Evolutionary conservation across 140 eudicot species (phyloP), one percentile per base, ranked within the genome.

Genomic region (Bidens hawaiensis): DNA sequence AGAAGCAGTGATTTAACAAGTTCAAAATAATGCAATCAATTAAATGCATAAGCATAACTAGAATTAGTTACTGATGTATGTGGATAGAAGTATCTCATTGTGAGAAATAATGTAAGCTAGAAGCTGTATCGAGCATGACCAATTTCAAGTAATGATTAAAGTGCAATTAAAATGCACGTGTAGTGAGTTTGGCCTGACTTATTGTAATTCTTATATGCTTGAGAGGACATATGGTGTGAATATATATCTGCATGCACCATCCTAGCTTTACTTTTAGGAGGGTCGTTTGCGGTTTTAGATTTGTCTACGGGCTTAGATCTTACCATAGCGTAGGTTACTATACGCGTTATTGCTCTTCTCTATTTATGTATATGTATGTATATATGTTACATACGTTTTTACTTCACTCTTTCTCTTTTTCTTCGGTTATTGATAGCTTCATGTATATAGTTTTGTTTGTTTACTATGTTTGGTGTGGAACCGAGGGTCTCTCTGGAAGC

Each of bases 81-180:
- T 28, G 62, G 17, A 28, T 28, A 30, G 62, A 5, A 0, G 16
- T 55, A 55, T 27, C 62, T 26, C 24, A 26, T 55, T 54, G 1
- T 28, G 43, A 55, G 24, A 55, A 16, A 6, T 55, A 55, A 55
- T 55, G 62, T 55, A 26, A 51, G 19, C 61, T 26, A 25, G 21
- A 26, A 54, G 38, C 38, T 51, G 58, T 51, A 0, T 23, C 13
- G 58, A 18, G 55, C 27, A 48, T 9, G 0, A 11, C 58, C 12
- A 26, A 22, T 12, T 1, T 11, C 58, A 23, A 24, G 55, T 48
- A 48, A 19, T 18, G 14, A 9, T 48, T 24, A 24, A 24, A 51
- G 58, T 51, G 10, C 1, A 24, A 51, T 23, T 24, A 4, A 24
- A 13, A 11, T 24, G 12, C 60, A 50, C 31, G 22, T 50, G 11